A percentile compares a stretch with the other conserved stretches of the same genome.
phyloP scores from a whole-genome alignment of 192 early-diverging fungal genomes.

The Linnemannia zychae region DNA sequence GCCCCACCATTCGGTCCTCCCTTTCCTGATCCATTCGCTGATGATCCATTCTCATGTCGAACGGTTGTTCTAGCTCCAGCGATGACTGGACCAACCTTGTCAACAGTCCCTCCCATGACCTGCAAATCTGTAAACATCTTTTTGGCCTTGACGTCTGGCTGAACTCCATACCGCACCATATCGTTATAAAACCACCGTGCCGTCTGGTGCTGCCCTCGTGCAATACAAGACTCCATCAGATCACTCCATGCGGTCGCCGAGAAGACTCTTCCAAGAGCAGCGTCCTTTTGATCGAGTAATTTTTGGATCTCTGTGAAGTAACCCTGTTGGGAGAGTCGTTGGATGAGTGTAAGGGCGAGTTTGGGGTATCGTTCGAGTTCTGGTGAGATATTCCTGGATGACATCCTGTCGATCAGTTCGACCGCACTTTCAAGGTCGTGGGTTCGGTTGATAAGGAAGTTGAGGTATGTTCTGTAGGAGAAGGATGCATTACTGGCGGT shows the following conservation, averaged over 20 bases:
- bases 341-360: conserved; percentile 2
- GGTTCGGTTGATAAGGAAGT: conserved; percentile 23
- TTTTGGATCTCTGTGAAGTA: conserved; percentile 50
- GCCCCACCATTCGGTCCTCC: not conserved
- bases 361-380: conserved; percentile 46
- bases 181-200: conserved; percentile 52
- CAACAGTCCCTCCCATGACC: conserved; percentile 25
- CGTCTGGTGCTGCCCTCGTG: conserved; percentile 37
- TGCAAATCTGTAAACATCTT: conserved; percentile 45
- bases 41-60: not conserved
- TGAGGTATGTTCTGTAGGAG: conserved; percentile 40
- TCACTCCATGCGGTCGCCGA: conserved; percentile 35
- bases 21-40: not conserved
- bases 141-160: conserved; percentile 28
- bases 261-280: conserved; percentile 24
- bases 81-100: conserved; percentile 15
- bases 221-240: conserved; percentile 33
- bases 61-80: not conserved
- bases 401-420: conserved; percentile 47
- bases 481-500: conserved; percentile 33
- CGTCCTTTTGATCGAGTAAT: conserved; percentile 33
- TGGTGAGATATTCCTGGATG: conserved; percentile 32
- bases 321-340: conserved; percentile 17
- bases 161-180: conserved; percentile 42
- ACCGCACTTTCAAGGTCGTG: conserved; percentile 38